Percentiles rank a stretch among this genome's conserved stretches.
Evolutionary conservation across 2,329 filamentous ascomycete genomes (phyloP).

Genomic region (Aspergillus costaricaensis): DNA sequence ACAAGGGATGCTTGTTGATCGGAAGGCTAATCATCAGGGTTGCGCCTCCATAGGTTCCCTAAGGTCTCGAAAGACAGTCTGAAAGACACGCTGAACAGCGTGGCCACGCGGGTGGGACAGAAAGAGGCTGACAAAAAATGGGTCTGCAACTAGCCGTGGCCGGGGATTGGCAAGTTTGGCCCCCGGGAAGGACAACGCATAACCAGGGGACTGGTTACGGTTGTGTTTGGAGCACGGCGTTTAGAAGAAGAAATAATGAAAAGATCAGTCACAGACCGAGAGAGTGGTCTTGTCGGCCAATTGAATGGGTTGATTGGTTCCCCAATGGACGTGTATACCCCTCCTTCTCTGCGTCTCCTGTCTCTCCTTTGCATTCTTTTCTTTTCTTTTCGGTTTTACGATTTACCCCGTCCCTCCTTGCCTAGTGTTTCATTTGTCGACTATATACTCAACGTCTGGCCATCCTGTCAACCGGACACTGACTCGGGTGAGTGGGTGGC

Average conservation of each 20-base stretch:
- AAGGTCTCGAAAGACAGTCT: conserved; percentile 70
- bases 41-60: conserved; percentile 57
- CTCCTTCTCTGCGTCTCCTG: not conserved
- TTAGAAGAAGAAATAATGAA: not conserved
- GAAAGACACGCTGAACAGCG: conserved; percentile 66
- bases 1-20: conserved; percentile 2
- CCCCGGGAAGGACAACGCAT: conserved; percentile 5
- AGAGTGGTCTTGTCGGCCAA: not conserved
- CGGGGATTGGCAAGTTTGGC: not conserved
- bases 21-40: conserved; percentile 7
- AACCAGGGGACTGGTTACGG: not conserved
- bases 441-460: no score
- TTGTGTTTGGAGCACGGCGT: not conserved
- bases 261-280: not conserved
- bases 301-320: conserved; percentile 8
- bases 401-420: not conserved
- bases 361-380: not conserved
- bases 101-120: conserved; percentile 65
- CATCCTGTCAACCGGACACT: no score
- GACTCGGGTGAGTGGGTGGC: no score
- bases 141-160: conserved; percentile 48
- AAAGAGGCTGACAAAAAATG: conserved; percentile 67
- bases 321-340: not conserved
- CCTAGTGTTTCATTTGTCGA: no score
- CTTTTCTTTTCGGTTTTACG: not conserved